phyloP scores from a whole-genome alignment of 2,329 filamentous ascomycete species.

The Ciborinia camelliae region DNA sequence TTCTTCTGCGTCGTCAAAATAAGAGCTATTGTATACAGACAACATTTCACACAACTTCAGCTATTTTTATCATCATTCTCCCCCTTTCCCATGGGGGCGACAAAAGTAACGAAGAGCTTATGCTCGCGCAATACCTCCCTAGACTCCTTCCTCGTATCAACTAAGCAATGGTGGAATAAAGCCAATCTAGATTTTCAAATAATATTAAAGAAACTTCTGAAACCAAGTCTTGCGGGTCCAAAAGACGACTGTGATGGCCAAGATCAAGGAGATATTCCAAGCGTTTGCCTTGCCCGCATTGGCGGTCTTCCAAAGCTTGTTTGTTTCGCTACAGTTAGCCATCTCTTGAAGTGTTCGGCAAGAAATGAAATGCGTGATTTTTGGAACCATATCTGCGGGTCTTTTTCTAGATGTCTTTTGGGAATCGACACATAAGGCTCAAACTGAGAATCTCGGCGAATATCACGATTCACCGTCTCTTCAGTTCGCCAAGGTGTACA shows the following conservation, averaged over 20 bases:
- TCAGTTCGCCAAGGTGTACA: background rate
- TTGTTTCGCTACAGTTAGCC: conserved; percentile 16
- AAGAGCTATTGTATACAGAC: background rate
- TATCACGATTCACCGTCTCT: background rate
- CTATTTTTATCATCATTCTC: background rate
- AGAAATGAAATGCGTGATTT: conserved; percentile 22
- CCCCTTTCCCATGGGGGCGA: background rate
- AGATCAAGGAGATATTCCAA: conserved; percentile 14
- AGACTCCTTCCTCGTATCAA: conserved; percentile 6
- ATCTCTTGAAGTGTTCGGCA: conserved; percentile 16
- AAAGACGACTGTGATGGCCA: background rate
- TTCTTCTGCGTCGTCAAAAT: background rate
- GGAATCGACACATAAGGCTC: conserved; percentile 16
- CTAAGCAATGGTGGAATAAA: background rate
- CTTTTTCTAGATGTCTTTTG: conserved; percentile 21
- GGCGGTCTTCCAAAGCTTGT: conserved; percentile 17
- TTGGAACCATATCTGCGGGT: conserved; percentile 20
- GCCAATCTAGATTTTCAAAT: conserved; percentile 2
- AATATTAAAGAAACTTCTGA: background rate
- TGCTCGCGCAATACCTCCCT: background rate
- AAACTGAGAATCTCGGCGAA: background rate
- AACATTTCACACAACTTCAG: background rate
- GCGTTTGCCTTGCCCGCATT: conserved; percentile 3
- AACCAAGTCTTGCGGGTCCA: background rate
- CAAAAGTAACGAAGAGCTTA: background rate